Conservation (phyloP, 345 rosid species). For the Brassica napus region Da-Ae NC_063445.1:6931001-6931500, state of each 20-base stretch:
- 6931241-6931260: constrained; percentile 37
- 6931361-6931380: background rate
- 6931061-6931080: no score
- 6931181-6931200: background rate
- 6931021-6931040: no score
- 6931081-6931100: no score
- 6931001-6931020: no score
- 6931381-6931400: background rate
- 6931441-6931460: no score
- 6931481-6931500: no score
- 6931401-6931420: background rate
- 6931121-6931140: background rate
- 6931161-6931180: background rate
- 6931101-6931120: background rate
- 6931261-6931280: constrained; percentile 26
- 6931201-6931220: background rate
- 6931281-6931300: background rate
- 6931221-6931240: constrained; percentile 35
- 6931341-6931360: background rate
- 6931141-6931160: no score
- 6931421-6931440: background rate
- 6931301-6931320: no score
- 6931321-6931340: no score
- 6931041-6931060: no score
- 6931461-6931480: no score